Evolutionary conservation across 345 rosid genomes (phyloP).

Genomic region (Litchi chinensis): DNA sequence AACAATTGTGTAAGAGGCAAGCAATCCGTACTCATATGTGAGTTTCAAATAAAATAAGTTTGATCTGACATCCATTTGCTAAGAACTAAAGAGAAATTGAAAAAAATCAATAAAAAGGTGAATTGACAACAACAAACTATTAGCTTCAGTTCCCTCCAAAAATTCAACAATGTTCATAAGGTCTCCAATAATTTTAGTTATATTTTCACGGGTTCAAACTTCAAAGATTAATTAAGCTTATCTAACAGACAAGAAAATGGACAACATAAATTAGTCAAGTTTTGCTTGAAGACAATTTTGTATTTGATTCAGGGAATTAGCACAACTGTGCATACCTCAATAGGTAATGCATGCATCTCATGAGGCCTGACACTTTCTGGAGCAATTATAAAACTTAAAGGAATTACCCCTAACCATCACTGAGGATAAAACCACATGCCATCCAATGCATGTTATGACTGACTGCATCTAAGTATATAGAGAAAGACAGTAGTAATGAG

Average conservation of each 20-base stretch:
- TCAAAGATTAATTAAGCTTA: not conserved
- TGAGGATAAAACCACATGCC: not conserved
- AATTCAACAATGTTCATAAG: not conserved
- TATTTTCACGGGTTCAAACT: not conserved
- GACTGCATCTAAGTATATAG: not conserved
- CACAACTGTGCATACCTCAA: constrained; percentile 2
- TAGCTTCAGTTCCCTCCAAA: not conserved
- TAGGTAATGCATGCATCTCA: not conserved
- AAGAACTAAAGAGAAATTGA: not conserved
- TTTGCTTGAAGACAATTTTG: not conserved
- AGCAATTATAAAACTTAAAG: not conserved
- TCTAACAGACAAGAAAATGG: not conserved
- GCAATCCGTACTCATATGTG: not conserved
- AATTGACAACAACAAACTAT: not conserved
- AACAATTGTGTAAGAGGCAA: not conserved
- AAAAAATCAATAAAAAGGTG: not conserved
- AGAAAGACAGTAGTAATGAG: not conserved
- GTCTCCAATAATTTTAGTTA: not conserved
- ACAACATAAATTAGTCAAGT: not conserved
- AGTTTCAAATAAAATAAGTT: not conserved
- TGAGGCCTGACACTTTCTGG: not conserved
- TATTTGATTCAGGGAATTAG: not conserved
- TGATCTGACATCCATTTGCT: constrained; percentile 2
- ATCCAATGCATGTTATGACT: not conserved
- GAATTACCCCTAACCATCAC: constrained; percentile 10